phyloP scores from a whole-genome alignment of 176 grass and related monocot species.

The Ensete ventricosum region DNA sequence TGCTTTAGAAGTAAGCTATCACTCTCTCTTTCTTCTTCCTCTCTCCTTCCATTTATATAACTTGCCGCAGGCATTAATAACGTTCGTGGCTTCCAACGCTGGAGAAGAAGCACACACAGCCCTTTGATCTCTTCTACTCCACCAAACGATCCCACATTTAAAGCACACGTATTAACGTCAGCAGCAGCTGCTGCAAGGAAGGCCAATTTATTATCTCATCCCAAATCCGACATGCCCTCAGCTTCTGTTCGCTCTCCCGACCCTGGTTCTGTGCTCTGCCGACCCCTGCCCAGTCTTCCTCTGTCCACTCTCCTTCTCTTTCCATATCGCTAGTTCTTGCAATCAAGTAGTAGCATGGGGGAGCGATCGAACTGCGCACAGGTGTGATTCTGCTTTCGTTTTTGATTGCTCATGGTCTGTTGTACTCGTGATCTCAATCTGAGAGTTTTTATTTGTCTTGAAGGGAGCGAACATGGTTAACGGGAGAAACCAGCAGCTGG shows the following conservation, averaged over 20 bases:
- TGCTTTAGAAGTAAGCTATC: no score
- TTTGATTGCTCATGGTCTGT: not conserved
- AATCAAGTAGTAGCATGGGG: not conserved
- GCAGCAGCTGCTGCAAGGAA: not conserved
- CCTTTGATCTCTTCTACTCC: not conserved
- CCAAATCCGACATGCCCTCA: constrained; percentile 7
- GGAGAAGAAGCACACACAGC: not conserved
- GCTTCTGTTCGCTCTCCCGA: not conserved
- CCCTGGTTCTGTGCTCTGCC: no score
- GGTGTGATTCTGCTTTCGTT: not conserved
- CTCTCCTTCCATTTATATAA: not conserved
- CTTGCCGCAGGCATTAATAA: not conserved
- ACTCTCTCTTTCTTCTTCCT: not conserved
- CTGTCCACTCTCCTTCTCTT: not conserved
- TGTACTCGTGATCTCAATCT: not conserved
- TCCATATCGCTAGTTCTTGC: not conserved
- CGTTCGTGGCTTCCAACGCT: not conserved
- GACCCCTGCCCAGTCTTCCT: not conserved
- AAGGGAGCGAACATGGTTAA: not conserved
- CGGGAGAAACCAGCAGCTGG: not conserved
- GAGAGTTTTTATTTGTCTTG: not conserved
- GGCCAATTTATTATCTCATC: not conserved
- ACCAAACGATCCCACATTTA: not conserved
- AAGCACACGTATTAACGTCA: not conserved
- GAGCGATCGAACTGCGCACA: not conserved